A percentile compares a stretch with the other conserved stretches of the same genome.
phyloP scores from a whole-genome alignment of 257 asterid species.

The Solanum neorickii region DNA sequence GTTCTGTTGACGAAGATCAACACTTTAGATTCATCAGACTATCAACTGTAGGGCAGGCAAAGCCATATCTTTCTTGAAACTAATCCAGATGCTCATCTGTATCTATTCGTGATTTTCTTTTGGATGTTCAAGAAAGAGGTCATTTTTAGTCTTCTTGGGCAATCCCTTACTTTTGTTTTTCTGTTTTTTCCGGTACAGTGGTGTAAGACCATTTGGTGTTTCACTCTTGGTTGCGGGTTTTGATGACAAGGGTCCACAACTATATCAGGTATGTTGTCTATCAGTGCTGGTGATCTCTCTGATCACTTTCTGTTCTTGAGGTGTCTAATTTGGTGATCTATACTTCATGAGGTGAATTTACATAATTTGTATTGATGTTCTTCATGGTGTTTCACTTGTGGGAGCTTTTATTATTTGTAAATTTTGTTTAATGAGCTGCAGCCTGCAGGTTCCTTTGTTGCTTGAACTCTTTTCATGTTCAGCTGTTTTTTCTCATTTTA shows the following conservation, averaged over 20 bases:
- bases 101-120: background rate
- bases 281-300: background rate
- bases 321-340: background rate
- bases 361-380: background rate
- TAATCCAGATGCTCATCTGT: background rate
- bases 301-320: background rate
- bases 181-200: constrained; percentile 34
- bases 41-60: background rate
- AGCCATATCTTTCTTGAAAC: background rate
- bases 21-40: background rate
- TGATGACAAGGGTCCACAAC: constrained; percentile 99
- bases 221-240: constrained; percentile 92
- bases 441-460: background rate
- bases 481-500: background rate
- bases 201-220: constrained; percentile 97
- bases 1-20: background rate
- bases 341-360: background rate
- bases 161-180: background rate
- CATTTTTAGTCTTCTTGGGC: background rate
- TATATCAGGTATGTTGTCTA: constrained; percentile 56
- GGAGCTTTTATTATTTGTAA: background rate
- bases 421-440: background rate
- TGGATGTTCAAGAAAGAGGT: background rate
- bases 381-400: background rate
- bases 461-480: background rate